Percentiles rank a stretch among this genome's conserved stretches.
These are phyloP conservation scores for Yarrowia sp. DNA, from an alignment of 805 yeast species.

Conservation along the genomic window DNA sequence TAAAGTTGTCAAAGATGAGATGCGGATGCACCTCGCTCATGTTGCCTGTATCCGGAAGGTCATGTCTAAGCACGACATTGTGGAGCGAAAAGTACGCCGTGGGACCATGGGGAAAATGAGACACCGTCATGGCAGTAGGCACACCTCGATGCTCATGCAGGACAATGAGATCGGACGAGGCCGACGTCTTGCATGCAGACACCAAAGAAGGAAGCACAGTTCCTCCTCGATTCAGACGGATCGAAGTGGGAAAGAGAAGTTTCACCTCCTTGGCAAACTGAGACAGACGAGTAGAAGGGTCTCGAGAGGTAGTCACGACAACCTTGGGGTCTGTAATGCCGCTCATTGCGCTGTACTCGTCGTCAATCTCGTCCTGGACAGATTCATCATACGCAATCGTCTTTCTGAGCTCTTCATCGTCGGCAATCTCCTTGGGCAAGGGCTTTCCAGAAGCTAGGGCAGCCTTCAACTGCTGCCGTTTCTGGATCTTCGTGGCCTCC, in stretches of 20 bases:
- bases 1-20: constrained; percentile 88
- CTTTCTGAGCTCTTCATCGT: constrained; percentile 78
- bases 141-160: constrained; percentile 98
- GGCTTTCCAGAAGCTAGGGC: constrained; percentile 93
- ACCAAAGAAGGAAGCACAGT: constrained; percentile 85
- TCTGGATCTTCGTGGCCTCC: constrained; percentile 83
- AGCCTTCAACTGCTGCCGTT: constrained; percentile 82
- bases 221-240: constrained; percentile 92
- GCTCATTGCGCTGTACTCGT: constrained; percentile 85
- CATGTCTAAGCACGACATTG: constrained; percentile 94
- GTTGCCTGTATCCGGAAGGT: constrained; percentile 82
- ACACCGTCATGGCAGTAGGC: constrained; percentile 89
- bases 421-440: constrained; percentile 86
- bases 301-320: constrained; percentile 91
- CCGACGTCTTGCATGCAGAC: constrained; percentile 79
- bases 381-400: constrained; percentile 89
- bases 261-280: constrained; percentile 95
- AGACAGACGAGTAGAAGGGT: constrained; percentile 81
- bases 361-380: constrained; percentile 72
- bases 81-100: constrained; percentile 93
- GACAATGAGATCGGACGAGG: constrained; percentile 82
- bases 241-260: constrained; percentile 85
- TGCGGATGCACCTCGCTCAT: constrained; percentile 94
- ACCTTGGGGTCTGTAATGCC: constrained; percentile 91
- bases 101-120: constrained; percentile 98